Percentiles rank a stretch among this genome's conserved stretches.
Conservation (phyloP, 2,329 filamentous ascomycete species). For the Fusarium chlamydosporum region DNA sequence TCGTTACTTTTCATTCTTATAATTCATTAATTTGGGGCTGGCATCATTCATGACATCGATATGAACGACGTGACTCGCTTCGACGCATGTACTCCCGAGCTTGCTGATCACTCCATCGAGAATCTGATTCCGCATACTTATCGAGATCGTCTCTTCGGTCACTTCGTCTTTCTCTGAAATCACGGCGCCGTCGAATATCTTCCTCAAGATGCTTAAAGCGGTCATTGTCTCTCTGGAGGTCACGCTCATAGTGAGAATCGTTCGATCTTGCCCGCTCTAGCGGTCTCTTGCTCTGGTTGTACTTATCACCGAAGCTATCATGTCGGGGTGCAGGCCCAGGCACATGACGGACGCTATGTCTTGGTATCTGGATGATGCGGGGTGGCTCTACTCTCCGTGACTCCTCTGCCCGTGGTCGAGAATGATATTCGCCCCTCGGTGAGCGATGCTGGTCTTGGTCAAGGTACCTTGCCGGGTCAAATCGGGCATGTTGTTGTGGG, state of each 20-base stretch:
- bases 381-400: slow-evolving; percentile 28
- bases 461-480: slow-evolving; percentile 18
- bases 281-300: slow-evolving; percentile 23
- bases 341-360: slow-evolving; percentile 36
- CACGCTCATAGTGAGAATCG: slow-evolving; percentile 19
- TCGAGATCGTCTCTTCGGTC: slow-evolving; percentile 6
- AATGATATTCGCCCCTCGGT: slow-evolving; percentile 23
- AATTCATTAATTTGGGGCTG: slow-evolving; percentile 4
- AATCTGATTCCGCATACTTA: slow-evolving; percentile 10
- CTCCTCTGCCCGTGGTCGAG: slow-evolving; percentile 21
- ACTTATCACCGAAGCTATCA: slow-evolving; percentile 29
- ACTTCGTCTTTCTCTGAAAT: slow-evolving; percentile 25
- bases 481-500: slow-evolving; percentile 24
- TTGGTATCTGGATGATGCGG: slow-evolving; percentile 39
- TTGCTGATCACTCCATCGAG: slow-evolving; percentile 38
- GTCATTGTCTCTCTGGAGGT: slow-evolving; percentile 31
- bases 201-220: slow-evolving; percentile 36
- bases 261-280: slow-evolving; percentile 38
- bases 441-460: slow-evolving; percentile 19
- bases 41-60: slow-evolving; percentile 9
- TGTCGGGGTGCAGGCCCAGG: slow-evolving; percentile 34
- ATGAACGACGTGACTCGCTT: slow-evolving; percentile 20
- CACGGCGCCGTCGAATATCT: slow-evolving; percentile 31
- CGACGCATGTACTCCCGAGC: slow-evolving; percentile 42
- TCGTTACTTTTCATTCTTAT: neutral